These are phyloP conservation scores for Myriosclerotinia curreyana DNA, from an alignment of 2,329 filamentous ascomycete genomes.

Conservation along the genomic window DNA sequence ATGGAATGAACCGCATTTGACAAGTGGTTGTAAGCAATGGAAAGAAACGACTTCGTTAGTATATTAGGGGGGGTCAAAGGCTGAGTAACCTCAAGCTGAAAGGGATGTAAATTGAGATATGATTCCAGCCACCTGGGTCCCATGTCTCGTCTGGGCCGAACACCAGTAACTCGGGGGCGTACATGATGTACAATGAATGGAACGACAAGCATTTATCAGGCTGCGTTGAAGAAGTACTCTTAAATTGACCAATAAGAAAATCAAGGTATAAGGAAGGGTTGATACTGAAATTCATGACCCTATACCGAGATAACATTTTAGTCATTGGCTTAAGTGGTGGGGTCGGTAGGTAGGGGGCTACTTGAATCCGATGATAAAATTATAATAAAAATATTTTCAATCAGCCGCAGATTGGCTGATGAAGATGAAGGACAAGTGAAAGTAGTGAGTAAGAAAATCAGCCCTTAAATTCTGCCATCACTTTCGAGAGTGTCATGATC, in stretches of 20 bases:
- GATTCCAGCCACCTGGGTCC: slow-evolving; percentile 13
- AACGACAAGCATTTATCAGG: slow-evolving; percentile 20
- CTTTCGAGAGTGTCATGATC: background rate
- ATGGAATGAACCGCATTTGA: slow-evolving; percentile 12
- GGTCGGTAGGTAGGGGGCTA: too few species aligned
- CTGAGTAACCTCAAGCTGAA: slow-evolving; percentile 22
- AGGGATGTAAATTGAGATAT: slow-evolving; percentile 16
- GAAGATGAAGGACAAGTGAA: slow-evolving; percentile 2
- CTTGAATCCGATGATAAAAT: background rate
- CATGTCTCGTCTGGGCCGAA: slow-evolving; percentile 15
- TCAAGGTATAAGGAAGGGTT: background rate
- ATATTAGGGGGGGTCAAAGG: slow-evolving; percentile 2
- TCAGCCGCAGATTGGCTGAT: slow-evolving; percentile 10
- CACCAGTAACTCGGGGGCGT: background rate
- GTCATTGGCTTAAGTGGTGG: background rate
- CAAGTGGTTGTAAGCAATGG: background rate
- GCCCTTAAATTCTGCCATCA: slow-evolving; percentile 3
- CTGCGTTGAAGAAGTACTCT: slow-evolving; percentile 11
- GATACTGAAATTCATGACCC: background rate
- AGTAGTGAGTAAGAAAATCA: slow-evolving; percentile 6
- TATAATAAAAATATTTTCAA: background rate
- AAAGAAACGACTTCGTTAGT: slow-evolving; percentile 13
- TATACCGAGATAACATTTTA: slow-evolving; percentile 2
- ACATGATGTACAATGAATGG: background rate
- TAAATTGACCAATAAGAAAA: slow-evolving; percentile 15